phyloP scores from a whole-genome alignment of 331 rosid genomes.

The Dryas integrifolia region DNA sequence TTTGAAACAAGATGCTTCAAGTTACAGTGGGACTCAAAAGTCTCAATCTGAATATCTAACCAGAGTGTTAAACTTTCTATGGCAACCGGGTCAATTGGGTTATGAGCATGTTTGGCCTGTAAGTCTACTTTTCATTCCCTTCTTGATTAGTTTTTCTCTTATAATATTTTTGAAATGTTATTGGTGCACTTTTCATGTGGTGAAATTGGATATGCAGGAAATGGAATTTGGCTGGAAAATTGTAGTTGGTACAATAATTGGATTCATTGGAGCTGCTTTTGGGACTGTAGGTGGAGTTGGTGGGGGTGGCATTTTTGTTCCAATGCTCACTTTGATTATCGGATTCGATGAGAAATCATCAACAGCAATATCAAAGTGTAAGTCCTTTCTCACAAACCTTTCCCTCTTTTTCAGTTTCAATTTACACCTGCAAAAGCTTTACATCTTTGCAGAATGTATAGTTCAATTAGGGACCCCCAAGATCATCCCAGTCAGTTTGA shows the following conservation, averaged over 20 bases:
- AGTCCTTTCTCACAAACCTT: neutral
- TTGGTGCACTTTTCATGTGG: neutral
- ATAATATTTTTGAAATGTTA: neutral
- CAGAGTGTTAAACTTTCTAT: conserved; percentile 13
- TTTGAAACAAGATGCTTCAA: conserved; percentile 4
- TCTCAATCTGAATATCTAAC: conserved; percentile 2
- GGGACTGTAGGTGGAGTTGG: conserved; percentile 49
- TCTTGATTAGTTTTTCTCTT: neutral
- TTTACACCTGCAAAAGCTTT: neutral
- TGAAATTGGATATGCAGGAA: conserved; percentile 26
- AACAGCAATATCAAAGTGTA: conserved; percentile 40
- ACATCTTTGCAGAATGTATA: neutral
- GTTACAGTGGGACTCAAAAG: neutral
- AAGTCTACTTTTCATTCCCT: neutral
- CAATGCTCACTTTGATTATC: conserved; percentile 41
- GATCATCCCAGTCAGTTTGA: neutral
- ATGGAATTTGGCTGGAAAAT: conserved; percentile 38
- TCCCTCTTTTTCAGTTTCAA: neutral
- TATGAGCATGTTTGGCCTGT: conserved; percentile 44
- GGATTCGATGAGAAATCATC: conserved; percentile 45
- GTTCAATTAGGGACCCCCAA: neutral
- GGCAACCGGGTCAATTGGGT: conserved; percentile 24
- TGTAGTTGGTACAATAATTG: conserved; percentile 31
- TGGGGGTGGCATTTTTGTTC: conserved; percentile 44
- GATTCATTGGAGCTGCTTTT: conserved; percentile 42